Conservation (phyloP, 352 stramenopile genomes). For the Aphanomyces cochlioides region DNA sequence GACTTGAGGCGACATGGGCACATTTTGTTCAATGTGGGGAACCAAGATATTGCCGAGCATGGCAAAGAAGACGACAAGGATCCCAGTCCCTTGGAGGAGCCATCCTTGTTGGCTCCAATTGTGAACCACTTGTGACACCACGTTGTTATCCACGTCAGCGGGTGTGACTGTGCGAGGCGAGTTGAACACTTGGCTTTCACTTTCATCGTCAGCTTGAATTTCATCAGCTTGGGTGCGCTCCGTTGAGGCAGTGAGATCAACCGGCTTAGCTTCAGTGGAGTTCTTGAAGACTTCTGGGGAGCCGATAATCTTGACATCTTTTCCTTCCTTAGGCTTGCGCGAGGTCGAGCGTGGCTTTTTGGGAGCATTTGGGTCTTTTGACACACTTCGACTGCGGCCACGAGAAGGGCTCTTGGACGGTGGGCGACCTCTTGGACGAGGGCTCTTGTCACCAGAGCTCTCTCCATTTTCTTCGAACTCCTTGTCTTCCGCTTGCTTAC, state of each 20-base stretch:
- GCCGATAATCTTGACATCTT: too few species aligned
- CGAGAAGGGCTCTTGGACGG: slow-evolving; percentile 25
- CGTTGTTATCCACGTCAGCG: slow-evolving; percentile 4
- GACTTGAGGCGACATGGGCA: slow-evolving; percentile 30
- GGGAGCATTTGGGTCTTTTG: not conserved
- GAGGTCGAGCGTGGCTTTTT: not conserved
- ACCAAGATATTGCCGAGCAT: slow-evolving; percentile 16
- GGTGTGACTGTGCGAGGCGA: not conserved
- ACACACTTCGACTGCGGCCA: slow-evolving; percentile 19
- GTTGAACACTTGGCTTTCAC: slow-evolving; percentile 5
- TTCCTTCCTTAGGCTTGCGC: slow-evolving; percentile 3
- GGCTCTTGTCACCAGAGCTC: not conserved
- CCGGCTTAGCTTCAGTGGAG: not conserved
- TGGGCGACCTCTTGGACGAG: not conserved
- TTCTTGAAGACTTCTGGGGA: not conserved
- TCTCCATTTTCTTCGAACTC: not conserved
- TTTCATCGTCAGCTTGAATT: slow-evolving; percentile 2
- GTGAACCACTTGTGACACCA: not conserved
- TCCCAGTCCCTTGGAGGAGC: slow-evolving; percentile 6
- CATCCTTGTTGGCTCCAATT: slow-evolving; percentile 3
- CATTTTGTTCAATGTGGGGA: slow-evolving; percentile 13
- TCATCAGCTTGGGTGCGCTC: not conserved
- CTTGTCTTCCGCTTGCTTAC: not conserved
- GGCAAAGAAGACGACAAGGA: slow-evolving; percentile 26
- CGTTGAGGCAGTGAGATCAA: not conserved